Evolutionary conservation across 2,329 filamentous ascomycete species (phyloP).

Genomic region (Phaeomoniella chlamydospora): DNA sequence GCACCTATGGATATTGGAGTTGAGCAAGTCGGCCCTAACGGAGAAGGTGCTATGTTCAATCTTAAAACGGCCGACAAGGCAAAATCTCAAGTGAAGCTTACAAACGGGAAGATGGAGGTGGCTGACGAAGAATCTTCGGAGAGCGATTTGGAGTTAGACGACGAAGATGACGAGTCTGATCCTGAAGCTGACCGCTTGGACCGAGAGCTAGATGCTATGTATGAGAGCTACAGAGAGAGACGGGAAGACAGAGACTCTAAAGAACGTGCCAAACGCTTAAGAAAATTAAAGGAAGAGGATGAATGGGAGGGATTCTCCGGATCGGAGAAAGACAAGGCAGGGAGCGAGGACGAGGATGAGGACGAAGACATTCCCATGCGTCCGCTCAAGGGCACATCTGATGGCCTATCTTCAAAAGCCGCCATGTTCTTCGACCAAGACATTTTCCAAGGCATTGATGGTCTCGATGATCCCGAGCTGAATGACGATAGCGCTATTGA

Average conservation of each 20-base stretch:
- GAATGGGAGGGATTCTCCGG: conserved; percentile 86
- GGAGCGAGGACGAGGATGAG: conserved; percentile 28
- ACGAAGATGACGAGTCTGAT: conserved; percentile 48
- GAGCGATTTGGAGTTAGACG: conserved; percentile 44
- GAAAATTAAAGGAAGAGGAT: conserved; percentile 66
- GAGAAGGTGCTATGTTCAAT: conserved; percentile 73
- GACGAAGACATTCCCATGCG: conserved; percentile 41
- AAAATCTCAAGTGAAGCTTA: conserved; percentile 52
- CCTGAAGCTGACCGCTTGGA: conserved; percentile 74
- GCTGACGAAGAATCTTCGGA: conserved; percentile 32
- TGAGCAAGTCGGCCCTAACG: conserved; percentile 66
- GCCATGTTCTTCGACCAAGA: conserved; percentile 88
- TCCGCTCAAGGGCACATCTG: conserved; percentile 18
- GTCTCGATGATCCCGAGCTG: conserved; percentile 42
- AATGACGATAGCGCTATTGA: conserved; percentile 23
- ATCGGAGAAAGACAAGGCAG: conserved; percentile 46
- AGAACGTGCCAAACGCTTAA: conserved; percentile 75
- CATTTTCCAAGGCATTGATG: conserved; percentile 72
- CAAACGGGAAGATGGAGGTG: conserved; percentile 65
- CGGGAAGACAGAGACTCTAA: conserved; percentile 73
- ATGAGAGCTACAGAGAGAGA: conserved; percentile 69
- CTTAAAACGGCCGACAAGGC: conserved; percentile 70
- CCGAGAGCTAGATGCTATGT: conserved; percentile 72
- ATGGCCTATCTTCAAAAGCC: conserved; percentile 67
- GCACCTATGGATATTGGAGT: conserved; percentile 91